phyloP scores from a whole-genome alignment of 2,329 filamentous ascomycete species.

The Cladorrhinum sp. region DNA sequence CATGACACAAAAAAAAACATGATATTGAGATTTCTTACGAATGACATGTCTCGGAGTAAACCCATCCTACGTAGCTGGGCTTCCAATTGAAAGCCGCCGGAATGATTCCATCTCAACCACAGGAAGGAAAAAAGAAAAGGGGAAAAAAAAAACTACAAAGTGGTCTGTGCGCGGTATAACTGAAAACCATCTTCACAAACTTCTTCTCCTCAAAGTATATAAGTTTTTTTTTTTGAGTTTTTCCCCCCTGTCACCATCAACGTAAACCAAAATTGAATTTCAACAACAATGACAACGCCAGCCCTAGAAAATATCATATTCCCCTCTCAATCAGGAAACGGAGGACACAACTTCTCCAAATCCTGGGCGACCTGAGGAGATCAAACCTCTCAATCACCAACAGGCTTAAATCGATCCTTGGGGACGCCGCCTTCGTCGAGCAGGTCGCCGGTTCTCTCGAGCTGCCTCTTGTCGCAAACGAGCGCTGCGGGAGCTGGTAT shows the following conservation, averaged over 20 bases:
- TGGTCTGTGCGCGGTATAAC: background rate
- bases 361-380: slow-evolving; percentile 69
- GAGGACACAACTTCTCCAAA: slow-evolving; percentile 64
- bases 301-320: slow-evolving; percentile 46
- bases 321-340: slow-evolving; percentile 38
- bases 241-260: too few relatives aligned
- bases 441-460: slow-evolving; percentile 52
- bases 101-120: too few relatives aligned
- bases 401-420: slow-evolving; percentile 72
- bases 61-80: too few relatives aligned
- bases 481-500: slow-evolving; percentile 96
- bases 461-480: slow-evolving; percentile 82
- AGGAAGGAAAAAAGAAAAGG: too few relatives aligned
- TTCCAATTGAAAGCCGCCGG: too few relatives aligned
- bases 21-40: too few relatives aligned
- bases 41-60: too few relatives aligned
- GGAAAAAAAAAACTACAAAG: background rate
- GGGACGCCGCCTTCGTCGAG: slow-evolving; percentile 72
- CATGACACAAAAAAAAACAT: too few relatives aligned
- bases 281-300: slow-evolving; percentile 28
- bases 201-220: background rate
- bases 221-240: too few relatives aligned
- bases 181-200: background rate
- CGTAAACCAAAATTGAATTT: background rate
- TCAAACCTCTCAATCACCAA: slow-evolving; percentile 76